Base-by-base conservation (phyloP, 176 grass and related monocot genomes). In the Lolium perenne region DNA sequence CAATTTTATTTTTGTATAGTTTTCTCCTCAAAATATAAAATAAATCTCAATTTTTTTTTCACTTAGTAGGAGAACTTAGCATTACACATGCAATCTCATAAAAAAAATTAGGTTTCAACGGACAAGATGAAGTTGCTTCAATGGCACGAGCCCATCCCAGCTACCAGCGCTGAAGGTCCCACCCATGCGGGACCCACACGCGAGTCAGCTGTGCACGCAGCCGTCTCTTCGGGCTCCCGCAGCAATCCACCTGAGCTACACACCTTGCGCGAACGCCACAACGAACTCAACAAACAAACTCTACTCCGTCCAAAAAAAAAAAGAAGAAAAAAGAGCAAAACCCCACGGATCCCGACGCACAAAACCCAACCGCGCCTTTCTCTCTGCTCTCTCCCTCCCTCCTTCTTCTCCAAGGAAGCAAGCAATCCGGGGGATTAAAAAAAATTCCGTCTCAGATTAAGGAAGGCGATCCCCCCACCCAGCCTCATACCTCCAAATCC, bases 331-430 rank as follows among this genome's bases (percentile, higher is more conserved):
- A 10, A 1, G 21, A 17, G 12, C 23, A 55, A 76, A 74, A 62
- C 56, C 83, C 74, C 49, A 55, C 83, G 25, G 56, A 70, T 54
- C 80, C 80, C 80, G 16, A 55, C 63, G 63, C 38, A 70, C 67
- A 84, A 84, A 84, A 53, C 55, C 81, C 38, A 38, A 21, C 80
- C 35, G 66, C 55, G 23, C 55, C 22, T 38, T 49, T n/a, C 62
- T 29, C 71, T 21, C 53, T 56, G 11, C 75, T 25, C 70, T 10
- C 15, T 10, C 20, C 25, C 32, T n/a, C 23, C 22, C 46, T 51
- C 15, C 83, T 89, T 81, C 35, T 16, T 49, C 88, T 23, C 26
- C 71, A 90, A 82, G 77, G 12, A 75, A 82, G 69, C 2, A 75
- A 80, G 43, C 53, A 82, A 54, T 22, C 49, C 6, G 7, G 45